These are phyloP conservation scores for Elaeis oleifera DNA, from an alignment of 202 grass and related monocot species.

Conservation along the genomic window DNA sequence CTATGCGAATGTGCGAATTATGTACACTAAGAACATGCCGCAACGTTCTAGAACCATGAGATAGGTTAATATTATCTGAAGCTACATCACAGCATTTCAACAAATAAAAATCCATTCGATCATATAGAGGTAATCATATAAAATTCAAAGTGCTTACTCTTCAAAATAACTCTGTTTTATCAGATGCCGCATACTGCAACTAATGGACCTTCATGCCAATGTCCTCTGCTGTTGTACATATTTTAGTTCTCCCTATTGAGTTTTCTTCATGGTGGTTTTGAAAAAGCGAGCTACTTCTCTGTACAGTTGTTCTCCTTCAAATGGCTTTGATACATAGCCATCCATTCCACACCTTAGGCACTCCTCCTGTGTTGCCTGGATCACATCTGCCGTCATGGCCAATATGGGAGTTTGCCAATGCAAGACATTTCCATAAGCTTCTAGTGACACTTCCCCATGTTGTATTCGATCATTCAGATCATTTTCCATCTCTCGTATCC, in stretches of 20 bases:
- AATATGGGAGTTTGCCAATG: constrained; percentile 86
- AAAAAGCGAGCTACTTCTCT: constrained; percentile 94
- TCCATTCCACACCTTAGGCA: constrained; percentile 84
- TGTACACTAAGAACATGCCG: no score
- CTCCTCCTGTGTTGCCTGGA: constrained; percentile 89
- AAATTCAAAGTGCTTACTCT: constrained; percentile 1
- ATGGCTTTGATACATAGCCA: constrained; percentile 96
- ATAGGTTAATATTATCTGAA: no score
- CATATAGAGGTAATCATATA: no score
- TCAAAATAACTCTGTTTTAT: constrained; percentile 2
- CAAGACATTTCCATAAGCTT: constrained; percentile 32
- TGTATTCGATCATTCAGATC: constrained; percentile 66
- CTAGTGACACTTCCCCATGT: constrained; percentile 36
- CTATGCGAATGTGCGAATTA: no score
- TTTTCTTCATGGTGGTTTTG: constrained; percentile 48
- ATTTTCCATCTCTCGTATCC: constrained; percentile 72
- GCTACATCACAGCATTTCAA: no score
- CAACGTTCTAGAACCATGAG: no score
- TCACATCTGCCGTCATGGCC: constrained; percentile 98
- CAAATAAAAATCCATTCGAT: no score
- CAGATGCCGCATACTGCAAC: background rate
- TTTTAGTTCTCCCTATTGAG: constrained; percentile 33
- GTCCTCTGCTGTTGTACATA: constrained; percentile 36
- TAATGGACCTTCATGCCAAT: background rate
- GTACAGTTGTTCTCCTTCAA: constrained; percentile 96